A percentile compares a stretch with the other conserved stretches of the same genome.
These are phyloP conservation scores for Trypanosoma melophagium DNA, from an alignment of 208 protist species.

Conservation along the genomic window DNA sequence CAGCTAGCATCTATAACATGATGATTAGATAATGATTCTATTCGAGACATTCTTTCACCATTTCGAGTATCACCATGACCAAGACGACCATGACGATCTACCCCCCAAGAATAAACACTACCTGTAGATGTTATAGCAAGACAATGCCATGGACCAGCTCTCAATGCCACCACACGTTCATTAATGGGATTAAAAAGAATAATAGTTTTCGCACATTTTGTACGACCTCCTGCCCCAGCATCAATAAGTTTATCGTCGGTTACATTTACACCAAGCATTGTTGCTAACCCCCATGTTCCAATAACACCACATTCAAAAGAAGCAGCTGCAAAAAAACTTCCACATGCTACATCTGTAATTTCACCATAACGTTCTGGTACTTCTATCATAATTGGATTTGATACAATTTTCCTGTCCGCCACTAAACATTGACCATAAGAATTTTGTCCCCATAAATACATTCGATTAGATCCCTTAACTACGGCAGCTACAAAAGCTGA, in stretches of 20 bases:
- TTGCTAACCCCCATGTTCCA: slow-evolving; percentile 54
- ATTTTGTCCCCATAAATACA: slow-evolving; percentile 82
- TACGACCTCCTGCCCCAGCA: slow-evolving; percentile 30
- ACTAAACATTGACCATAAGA: slow-evolving; percentile 66
- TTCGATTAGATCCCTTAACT: slow-evolving; percentile 20
- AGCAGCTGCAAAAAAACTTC: slow-evolving; percentile 45
- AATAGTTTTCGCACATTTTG: slow-evolving; percentile 40
- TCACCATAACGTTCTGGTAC: slow-evolving; percentile 11
- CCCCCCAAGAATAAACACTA: slow-evolving; percentile 74
- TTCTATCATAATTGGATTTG: slow-evolving; percentile 10
- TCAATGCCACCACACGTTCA: slow-evolving; percentile 24
- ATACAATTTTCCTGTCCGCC: slow-evolving; percentile 21
- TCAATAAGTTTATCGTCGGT: slow-evolving; percentile 24
- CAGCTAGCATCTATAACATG: slow-evolving; percentile 61
- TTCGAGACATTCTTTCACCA: slow-evolving; percentile 40
- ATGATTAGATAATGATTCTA: slow-evolving; percentile 42
- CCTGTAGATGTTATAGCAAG: slow-evolving; percentile 51
- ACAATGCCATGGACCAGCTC: slow-evolving; percentile 64
- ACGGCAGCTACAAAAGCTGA: slow-evolving; percentile 44
- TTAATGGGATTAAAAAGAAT: slow-evolving; percentile 23
- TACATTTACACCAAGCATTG: slow-evolving; percentile 47
- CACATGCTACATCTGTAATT: slow-evolving; percentile 53
- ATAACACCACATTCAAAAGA: slow-evolving; percentile 51
- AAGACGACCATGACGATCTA: slow-evolving; percentile 50
- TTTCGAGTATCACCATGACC: slow-evolving; percentile 53